These are phyloP conservation scores for Fusarium veterinarium DNA, from an alignment of 2,329 filamentous ascomycete genomes.

Conservation along the genomic window DNA sequence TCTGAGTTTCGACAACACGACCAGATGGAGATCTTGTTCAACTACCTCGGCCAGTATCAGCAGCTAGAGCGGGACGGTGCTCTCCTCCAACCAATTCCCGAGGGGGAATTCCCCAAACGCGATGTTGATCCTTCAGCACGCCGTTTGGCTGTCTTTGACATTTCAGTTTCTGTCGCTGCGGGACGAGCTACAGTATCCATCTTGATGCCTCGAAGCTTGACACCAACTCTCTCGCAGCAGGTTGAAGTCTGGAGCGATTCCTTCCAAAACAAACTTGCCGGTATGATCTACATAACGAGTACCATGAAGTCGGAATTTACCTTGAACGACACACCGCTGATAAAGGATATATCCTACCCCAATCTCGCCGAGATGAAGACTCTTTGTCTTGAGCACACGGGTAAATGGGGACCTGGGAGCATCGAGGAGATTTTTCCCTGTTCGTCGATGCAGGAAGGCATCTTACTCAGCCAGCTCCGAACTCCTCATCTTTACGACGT, in stretches of 20 bases:
- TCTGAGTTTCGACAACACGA: background rate
- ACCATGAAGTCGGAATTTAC: background rate
- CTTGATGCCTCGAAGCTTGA: background rate
- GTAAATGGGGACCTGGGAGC: background rate
- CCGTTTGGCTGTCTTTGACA: background rate
- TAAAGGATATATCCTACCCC: background rate
- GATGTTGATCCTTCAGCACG: background rate
- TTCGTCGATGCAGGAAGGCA: slow-evolving; percentile 48
- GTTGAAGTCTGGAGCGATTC: background rate
- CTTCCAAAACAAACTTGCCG: background rate
- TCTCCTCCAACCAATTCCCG: background rate
- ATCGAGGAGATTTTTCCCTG: slow-evolving; percentile 50
- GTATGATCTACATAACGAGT: background rate
- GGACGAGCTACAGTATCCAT: background rate
- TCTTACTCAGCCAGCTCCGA: slow-evolving; percentile 45
- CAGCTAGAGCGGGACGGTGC: background rate
- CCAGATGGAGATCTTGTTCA: slow-evolving; percentile 3
- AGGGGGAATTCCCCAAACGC: background rate
- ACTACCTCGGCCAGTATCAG: slow-evolving; percentile 1
- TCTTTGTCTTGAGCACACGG: background rate
- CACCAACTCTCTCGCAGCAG: background rate
- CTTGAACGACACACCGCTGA: background rate
- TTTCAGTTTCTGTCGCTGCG: background rate
- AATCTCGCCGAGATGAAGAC: background rate
- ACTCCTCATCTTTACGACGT: slow-evolving; percentile 1